Conservation (phyloP, 768 basidiomycete genomes). For the Mycena latifolia region DNA sequence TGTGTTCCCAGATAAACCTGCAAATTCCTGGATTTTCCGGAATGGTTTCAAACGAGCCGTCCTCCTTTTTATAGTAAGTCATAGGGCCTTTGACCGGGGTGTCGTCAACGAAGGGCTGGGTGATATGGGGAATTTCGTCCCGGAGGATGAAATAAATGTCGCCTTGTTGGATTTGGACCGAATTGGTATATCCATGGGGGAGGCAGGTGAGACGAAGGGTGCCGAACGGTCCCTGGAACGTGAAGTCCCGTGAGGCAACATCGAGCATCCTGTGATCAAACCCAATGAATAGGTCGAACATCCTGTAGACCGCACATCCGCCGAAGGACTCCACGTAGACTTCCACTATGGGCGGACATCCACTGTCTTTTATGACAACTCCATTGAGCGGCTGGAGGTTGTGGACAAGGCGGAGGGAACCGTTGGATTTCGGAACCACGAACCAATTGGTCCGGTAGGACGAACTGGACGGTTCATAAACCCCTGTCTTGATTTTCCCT, state of each 20-base stretch:
- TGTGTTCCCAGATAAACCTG: conserved; percentile 55
- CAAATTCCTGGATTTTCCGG: conserved; percentile 44
- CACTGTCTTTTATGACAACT: no score
- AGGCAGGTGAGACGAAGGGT: conserved; percentile 46
- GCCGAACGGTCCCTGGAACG: conserved; percentile 54
- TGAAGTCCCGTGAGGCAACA: conserved; percentile 48
- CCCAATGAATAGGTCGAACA: conserved; percentile 51
- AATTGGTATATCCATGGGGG: conserved; percentile 57
- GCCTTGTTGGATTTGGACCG: conserved; percentile 39
- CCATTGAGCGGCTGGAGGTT: no score
- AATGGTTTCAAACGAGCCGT: conserved; percentile 19
- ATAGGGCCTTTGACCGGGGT: conserved; percentile 45
- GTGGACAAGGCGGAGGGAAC: no score
- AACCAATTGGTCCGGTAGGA: conserved; percentile 54
- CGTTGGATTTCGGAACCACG: no score
- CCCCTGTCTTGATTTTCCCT: conserved; percentile 48
- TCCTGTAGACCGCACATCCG: conserved; percentile 39
- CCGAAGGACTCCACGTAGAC: conserved; percentile 46
- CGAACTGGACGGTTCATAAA: conserved; percentile 52
- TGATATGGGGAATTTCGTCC: conserved; percentile 38
- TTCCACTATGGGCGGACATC: no score
- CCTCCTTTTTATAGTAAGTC: conserved; percentile 45
- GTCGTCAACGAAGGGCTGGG: conserved; percentile 48
- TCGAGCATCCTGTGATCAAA: no score
- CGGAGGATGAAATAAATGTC: no score